Base-by-base conservation (phyloP, 2,329 filamentous ascomycete genomes). In the Phialophora tarda region DNA sequence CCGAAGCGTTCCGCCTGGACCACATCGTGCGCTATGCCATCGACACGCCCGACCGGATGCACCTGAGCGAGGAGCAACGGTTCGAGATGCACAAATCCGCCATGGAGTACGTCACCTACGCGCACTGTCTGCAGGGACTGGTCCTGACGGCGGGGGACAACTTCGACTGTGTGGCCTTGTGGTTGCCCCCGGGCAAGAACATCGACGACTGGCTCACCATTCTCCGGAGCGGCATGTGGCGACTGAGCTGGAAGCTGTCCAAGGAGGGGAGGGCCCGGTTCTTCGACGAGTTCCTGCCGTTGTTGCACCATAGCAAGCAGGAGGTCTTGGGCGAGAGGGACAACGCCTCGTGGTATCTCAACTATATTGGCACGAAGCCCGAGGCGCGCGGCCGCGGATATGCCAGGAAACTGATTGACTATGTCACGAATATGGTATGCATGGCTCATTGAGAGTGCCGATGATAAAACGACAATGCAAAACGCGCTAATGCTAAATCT, bases 41-140 rank as follows among this genome's bases (percentile, higher is more conserved):
- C 73, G 86, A 91, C 74, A 87, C 88, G 54, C 87, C 89, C 66
- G 90, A 92, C 76, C 85, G 87, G 79, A 82, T 82, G 68, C 77
- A 83, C 68, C 86, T 85, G 79, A 84, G 86, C 56, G 83, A 87
- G 74, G 86, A 91, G 77, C 82, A 88, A 75, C 89, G 88, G 75
- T 95, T 90, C 89, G 86, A 87, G 71, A 82, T 95, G 54, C 91
- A 95, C 77, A 83, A 90, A 71, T 85, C 89, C 75, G 89, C 93
- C 72, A 86, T 94, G 82, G 89, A 88, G 72, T 93, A 92, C 78
- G 85, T 92, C 72, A 88, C 89, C 58, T 90, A 91, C 65, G 88
- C 90, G 67, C 91, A 93, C 76, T 88, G 87, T 77, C 84, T 90
- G 74, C 88, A 88, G 72, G 92, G 91, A 63, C 78, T 92, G 65